A percentile compares a stretch with the other conserved stretches of the same genome.
phyloP scores from a whole-genome alignment of 1,284 basidiomycete species.

The Pholiota adiposa region DNA sequence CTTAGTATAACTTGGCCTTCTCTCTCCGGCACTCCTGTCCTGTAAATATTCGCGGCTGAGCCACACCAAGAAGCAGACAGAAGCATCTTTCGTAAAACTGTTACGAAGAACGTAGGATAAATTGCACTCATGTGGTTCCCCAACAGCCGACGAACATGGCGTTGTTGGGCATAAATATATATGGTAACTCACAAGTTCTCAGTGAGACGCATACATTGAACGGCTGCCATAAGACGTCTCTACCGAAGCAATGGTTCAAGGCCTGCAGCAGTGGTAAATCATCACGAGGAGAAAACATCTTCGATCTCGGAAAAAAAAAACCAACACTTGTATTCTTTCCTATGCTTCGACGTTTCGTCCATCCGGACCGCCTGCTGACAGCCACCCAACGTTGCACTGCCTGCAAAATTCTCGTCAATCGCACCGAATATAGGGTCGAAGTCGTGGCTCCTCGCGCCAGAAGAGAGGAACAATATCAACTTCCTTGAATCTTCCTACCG shows the following conservation, averaged over 20 bases:
- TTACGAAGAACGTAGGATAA: background rate
- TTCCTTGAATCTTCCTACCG: constrained; percentile 29
- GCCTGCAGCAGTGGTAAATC: background rate
- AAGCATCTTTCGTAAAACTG: background rate
- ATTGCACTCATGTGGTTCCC: background rate
- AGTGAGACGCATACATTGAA: background rate
- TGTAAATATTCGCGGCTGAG: background rate
- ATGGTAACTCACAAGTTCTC: background rate
- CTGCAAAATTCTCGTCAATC: constrained; percentile 32
- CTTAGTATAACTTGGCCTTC: too few relatives aligned
- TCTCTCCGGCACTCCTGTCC: background rate
- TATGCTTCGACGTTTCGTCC: constrained; percentile 30
- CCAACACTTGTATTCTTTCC: constrained; percentile 28
- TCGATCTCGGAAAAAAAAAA: background rate
- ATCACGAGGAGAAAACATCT: background rate
- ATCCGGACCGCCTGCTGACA: constrained; percentile 41
- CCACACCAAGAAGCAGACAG: background rate
- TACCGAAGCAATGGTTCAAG: background rate
- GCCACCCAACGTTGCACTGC: constrained; percentile 21
- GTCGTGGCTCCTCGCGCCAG: constrained; percentile 31
- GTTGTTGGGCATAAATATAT: background rate
- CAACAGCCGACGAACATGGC: background rate
- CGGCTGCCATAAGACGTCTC: background rate
- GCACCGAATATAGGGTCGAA: constrained; percentile 35
- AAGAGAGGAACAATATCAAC: constrained; percentile 38